Evolutionary conservation across 129 eudicot genomes (phyloP).

Genomic region (Arctium lappa): DNA sequence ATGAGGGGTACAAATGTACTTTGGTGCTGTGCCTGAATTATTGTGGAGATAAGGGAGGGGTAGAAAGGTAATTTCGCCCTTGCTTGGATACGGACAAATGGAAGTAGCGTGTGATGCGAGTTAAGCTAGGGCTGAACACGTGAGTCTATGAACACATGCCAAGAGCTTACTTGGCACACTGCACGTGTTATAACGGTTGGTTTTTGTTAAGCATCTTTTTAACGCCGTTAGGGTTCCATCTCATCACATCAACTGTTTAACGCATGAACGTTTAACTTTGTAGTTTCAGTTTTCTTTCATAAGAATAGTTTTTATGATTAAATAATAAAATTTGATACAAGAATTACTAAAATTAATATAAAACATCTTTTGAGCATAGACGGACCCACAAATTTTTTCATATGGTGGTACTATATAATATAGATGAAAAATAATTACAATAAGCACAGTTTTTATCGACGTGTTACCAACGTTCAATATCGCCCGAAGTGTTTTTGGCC

Average conservation of each 20-base stretch:
- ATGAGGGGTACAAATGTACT: background rate
- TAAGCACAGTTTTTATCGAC: no score
- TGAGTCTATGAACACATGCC: constrained; percentile 7
- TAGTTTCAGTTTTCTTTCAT: background rate
- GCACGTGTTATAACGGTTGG: constrained; percentile 1
- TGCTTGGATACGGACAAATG: background rate
- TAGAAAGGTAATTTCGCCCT: background rate
- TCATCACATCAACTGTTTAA: background rate
- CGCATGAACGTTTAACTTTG: background rate
- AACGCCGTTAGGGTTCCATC: background rate
- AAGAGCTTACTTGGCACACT: constrained; percentile 6
- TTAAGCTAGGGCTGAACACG: background rate
- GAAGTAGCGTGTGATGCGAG: background rate
- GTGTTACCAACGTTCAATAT: no score
- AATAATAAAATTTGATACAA: no score
- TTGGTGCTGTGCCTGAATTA: background rate
- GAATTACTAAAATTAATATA: no score
- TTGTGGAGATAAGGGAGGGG: background rate
- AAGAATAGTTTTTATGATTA: no score
- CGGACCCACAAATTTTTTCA: no score
- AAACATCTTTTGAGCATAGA: no score
- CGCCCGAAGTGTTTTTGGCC: no score
- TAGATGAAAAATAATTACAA: no score
- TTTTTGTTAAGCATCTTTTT: background rate
- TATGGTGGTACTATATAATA: no score